A percentile compares a stretch with the other conserved stretches of the same genome.
Evolutionary conservation across 306 rosid genomes (phyloP).

Genomic region (Acacia crassicarpa): DNA sequence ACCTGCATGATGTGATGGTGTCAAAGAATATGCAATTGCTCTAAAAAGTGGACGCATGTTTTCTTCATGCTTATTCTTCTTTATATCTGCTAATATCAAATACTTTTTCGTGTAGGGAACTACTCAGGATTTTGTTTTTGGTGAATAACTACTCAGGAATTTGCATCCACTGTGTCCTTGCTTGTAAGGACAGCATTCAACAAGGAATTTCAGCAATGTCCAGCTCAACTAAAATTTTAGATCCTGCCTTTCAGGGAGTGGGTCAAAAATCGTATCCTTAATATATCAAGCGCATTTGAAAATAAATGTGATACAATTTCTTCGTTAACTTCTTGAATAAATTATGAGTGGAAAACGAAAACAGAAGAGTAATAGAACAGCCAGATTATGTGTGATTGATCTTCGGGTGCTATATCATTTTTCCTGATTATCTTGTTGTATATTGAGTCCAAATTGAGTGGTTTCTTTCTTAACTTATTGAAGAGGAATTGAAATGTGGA

Average conservation of each 20-base stretch:
- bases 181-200: slow-evolving; percentile 25
- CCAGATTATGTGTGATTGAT: slow-evolving; percentile 10
- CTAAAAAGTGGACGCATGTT: slow-evolving; percentile 8
- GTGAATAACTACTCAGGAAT: slow-evolving; percentile 27
- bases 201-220: slow-evolving; percentile 64
- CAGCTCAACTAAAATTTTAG: slow-evolving; percentile 73
- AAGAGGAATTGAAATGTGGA: slow-evolving; percentile 98
- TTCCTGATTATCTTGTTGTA: slow-evolving; percentile 21
- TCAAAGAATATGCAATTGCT: slow-evolving; percentile 24
- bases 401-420: slow-evolving; percentile 17
- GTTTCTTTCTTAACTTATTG: slow-evolving; percentile 60
- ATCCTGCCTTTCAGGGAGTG: slow-evolving; percentile 94
- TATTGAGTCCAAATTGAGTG: slow-evolving; percentile 23
- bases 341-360: slow-evolving; percentile 4
- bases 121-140: slow-evolving; percentile 33
- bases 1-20: slow-evolving; percentile 11
- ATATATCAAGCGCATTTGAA: slow-evolving; percentile 31
- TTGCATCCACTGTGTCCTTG: slow-evolving; percentile 38
- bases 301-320: slow-evolving; percentile 18
- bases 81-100: slow-evolving; percentile 7
- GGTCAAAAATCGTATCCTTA: slow-evolving; percentile 97
- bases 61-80: slow-evolving; percentile 24
- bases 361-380: not conserved
- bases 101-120: slow-evolving; percentile 44
- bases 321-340: slow-evolving; percentile 1